Evolutionary conservation across 202 grass and related monocot genomes (phyloP), one percentile per base, ranked within the genome.

Genomic region (Eragrostis tef): DNA sequence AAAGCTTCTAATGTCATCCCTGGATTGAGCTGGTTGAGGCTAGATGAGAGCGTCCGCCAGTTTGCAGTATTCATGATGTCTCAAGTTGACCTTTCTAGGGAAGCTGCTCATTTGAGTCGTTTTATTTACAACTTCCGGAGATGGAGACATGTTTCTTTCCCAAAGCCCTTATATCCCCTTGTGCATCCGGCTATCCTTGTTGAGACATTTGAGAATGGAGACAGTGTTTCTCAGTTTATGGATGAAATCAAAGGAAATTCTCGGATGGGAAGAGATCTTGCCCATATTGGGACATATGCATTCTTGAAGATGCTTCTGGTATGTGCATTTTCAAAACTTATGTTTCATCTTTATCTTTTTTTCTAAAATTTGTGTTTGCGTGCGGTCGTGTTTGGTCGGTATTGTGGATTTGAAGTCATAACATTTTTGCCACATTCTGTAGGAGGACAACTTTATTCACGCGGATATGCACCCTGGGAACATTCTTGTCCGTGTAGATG

Each of bases 361-460:
- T 9, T 3, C 14, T 67, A 14, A 42, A 85, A 9, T 8, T 34
- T 12, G 20, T 85, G 21, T 81, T 72, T 65, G 27, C 80, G 25
- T 67, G 19, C 25, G 7, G 25, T 22, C 2, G 1, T 39, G 9
- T 66, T n/a, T 54, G 17, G 21, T 67, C 29, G 36, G 13, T 74
- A 81, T 65, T 36, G 16, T 54, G 16, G 34, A n/a, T 76, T 75
- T 71, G 34, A 19, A 58, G 66, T 46, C 29, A 49, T 63, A 74
- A 42, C 15, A 16, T 43, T 64, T 31, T 26, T 19, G 27, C 74
- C n/a, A 19, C 1, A 54, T 87, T 74, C 74, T 87, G 36, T 80
- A 98, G 95, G 95, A 91, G 84, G 95, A 94, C 70, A 98, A 98
- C 84, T 98, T 98, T 85, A 89, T 98, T 88, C 95, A 98, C 75